These are phyloP conservation scores for Aureobasidium pullulans DNA, from an alignment of 2,329 filamentous ascomycete species.

Conservation along the genomic window DNA sequence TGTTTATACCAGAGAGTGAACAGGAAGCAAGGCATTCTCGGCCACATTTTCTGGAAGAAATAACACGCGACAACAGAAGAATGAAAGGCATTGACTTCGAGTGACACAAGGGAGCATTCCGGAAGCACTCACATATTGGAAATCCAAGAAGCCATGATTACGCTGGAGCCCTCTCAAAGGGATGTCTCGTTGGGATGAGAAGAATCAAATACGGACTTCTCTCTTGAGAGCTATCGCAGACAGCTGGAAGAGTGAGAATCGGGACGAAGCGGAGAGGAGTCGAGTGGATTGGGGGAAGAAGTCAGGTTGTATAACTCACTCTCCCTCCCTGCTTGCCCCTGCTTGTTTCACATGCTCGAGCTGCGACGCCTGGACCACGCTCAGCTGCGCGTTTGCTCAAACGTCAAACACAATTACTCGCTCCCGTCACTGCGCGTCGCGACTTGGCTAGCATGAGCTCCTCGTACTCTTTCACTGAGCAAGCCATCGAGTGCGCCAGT, in stretches of 20 bases:
- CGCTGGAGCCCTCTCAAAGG: conserved; percentile 3
- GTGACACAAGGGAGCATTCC: neutral
- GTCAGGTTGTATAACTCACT: neutral
- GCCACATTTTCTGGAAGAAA: neutral
- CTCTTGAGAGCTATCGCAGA: neutral
- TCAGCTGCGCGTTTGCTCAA: neutral
- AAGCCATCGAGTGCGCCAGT: neutral
- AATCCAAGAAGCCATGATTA: conserved; percentile 17
- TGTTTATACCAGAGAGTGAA: neutral
- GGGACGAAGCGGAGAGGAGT: neutral
- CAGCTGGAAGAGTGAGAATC: neutral
- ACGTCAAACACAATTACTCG: neutral
- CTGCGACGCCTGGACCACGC: neutral
- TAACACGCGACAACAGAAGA: neutral
- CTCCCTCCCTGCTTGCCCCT: conserved; percentile 5
- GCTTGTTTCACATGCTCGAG: conserved; percentile 11
- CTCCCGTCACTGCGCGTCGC: neutral
- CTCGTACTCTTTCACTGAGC: neutral
- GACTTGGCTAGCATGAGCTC: neutral
- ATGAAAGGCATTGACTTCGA: neutral
- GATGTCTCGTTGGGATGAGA: neutral
- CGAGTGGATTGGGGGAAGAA: neutral
- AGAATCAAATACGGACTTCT: neutral
- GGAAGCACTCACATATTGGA: conserved; percentile 18
- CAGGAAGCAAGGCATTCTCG: conserved; percentile 7